phyloP scores from a whole-genome alignment of 176 grass and related monocot species.

The Eremochloa ophiuroides region DNA sequence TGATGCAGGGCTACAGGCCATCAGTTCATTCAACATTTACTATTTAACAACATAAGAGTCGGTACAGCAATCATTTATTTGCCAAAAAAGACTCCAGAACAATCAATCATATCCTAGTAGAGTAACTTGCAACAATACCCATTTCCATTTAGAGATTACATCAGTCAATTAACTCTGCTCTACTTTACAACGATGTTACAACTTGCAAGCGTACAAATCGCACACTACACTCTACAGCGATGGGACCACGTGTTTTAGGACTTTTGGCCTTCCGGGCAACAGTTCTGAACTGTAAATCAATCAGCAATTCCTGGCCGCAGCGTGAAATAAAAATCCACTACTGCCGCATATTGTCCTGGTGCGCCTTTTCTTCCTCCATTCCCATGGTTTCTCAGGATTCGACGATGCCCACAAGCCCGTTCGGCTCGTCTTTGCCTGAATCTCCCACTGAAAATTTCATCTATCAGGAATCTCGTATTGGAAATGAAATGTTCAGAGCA shows the following conservation, averaged over 20 bases:
- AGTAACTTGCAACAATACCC: neutral
- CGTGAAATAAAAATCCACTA: neutral
- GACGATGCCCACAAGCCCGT: constrained; percentile 56
- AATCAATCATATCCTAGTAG: neutral
- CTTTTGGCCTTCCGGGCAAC: neutral
- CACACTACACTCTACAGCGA: neutral
- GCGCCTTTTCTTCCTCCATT: constrained; percentile 61
- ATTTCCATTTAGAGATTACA: neutral
- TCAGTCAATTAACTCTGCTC: neutral
- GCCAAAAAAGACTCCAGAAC: neutral
- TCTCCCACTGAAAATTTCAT: constrained; percentile 73
- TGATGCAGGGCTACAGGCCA: neutral
- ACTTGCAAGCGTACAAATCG: neutral
- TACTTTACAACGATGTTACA: neutral
- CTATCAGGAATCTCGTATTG: neutral
- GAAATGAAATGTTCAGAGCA: neutral
- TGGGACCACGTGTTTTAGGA: neutral
- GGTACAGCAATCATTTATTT: neutral
- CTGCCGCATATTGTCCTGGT: constrained; percentile 10
- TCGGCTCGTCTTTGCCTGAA: constrained; percentile 32
- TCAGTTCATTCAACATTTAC: neutral
- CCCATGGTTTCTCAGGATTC: constrained; percentile 77
- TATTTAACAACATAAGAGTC: neutral
- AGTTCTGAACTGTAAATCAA: neutral
- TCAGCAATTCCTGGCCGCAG: neutral